Percentiles rank a stretch among this genome's conserved stretches.
These are phyloP conservation scores for Micractinium sp. DNA, from an alignment of 139 green algal genomes.

Conservation along the genomic window DNA sequence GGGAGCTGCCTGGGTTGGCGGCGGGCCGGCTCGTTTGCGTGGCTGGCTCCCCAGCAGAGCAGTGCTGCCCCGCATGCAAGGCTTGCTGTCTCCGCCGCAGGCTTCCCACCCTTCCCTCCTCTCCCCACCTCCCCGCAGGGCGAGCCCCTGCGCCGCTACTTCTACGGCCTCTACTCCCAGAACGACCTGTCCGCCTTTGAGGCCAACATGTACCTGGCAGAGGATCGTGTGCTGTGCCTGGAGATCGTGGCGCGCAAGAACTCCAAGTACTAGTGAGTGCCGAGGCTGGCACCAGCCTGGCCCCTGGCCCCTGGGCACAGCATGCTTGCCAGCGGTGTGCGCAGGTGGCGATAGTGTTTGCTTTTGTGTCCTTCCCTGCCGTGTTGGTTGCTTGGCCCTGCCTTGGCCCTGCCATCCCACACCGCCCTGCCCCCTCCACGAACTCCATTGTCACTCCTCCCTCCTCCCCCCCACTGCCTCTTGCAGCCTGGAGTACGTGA, in stretches of 20 bases:
- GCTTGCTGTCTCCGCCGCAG: background rate
- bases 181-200: slow-evolving; percentile 54
- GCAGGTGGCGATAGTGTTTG: too few relatives aligned
- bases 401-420: background rate
- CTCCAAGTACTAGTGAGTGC: slow-evolving; percentile 42
- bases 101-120: background rate
- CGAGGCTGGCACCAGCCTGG: background rate
- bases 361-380: too few relatives aligned
- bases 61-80: background rate
- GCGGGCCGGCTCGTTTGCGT: background rate
- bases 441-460: background rate
- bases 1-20: background rate
- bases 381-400: background rate
- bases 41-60: background rate
- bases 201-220: slow-evolving; percentile 59
- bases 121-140: slow-evolving; percentile 17
- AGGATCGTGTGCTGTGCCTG: slow-evolving; percentile 57
- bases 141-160: slow-evolving; percentile 55
- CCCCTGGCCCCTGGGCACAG: background rate
- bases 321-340: too few relatives aligned
- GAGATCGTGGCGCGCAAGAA: slow-evolving; percentile 56
- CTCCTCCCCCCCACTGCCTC: background rate
- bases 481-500: slow-evolving; percentile 52
- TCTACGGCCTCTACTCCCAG: slow-evolving; percentile 60
- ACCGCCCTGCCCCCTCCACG: background rate